A percentile compares a stretch with the other conserved stretches of the same genome.
These are phyloP conservation scores for Knoxia roxburghii DNA, from an alignment of 257 asterid species.

Conservation along the genomic window DNA sequence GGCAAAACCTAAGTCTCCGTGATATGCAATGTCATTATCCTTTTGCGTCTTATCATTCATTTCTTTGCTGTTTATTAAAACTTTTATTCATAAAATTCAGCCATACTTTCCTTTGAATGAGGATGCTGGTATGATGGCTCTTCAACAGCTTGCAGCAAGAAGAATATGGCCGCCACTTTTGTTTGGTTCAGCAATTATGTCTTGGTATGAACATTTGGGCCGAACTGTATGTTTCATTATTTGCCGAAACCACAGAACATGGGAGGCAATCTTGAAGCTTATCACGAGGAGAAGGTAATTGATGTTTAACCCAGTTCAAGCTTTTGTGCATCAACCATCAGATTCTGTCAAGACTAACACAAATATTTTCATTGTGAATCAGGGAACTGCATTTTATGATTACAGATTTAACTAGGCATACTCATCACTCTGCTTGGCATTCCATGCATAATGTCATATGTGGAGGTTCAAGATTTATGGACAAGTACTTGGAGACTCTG, in stretches of 20 bases:
- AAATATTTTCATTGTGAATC: not conserved
- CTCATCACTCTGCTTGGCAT: slow-evolving; percentile 92
- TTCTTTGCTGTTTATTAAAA: not conserved
- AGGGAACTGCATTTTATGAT: slow-evolving; percentile 46
- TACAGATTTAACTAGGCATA: slow-evolving; percentile 53
- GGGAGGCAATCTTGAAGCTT: slow-evolving; percentile 61
- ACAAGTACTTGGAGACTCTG: slow-evolving; percentile 49
- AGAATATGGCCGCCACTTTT: slow-evolving; percentile 70
- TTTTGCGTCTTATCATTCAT: not conserved
- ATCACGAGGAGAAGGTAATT: slow-evolving; percentile 46
- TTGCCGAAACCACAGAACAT: slow-evolving; percentile 59
- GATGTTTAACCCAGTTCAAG: not conserved
- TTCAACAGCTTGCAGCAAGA: slow-evolving; percentile 43
- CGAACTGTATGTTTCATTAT: slow-evolving; percentile 57
- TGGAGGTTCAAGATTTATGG: slow-evolving; percentile 63
- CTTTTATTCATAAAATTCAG: slow-evolving; percentile 22
- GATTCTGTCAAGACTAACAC: not conserved
- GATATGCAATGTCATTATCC: too few relatives aligned
- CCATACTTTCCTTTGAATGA: slow-evolving; percentile 51
- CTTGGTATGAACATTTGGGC: slow-evolving; percentile 94
- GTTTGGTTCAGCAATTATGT: slow-evolving; percentile 76
- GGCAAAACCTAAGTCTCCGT: too few relatives aligned
- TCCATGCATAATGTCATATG: slow-evolving; percentile 76
- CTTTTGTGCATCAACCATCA: not conserved
- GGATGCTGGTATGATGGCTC: slow-evolving; percentile 42